These are phyloP conservation scores for Pseudocercospora vitis DNA, from an alignment of 2,329 filamentous ascomycete genomes.

Conservation along the genomic window DNA sequence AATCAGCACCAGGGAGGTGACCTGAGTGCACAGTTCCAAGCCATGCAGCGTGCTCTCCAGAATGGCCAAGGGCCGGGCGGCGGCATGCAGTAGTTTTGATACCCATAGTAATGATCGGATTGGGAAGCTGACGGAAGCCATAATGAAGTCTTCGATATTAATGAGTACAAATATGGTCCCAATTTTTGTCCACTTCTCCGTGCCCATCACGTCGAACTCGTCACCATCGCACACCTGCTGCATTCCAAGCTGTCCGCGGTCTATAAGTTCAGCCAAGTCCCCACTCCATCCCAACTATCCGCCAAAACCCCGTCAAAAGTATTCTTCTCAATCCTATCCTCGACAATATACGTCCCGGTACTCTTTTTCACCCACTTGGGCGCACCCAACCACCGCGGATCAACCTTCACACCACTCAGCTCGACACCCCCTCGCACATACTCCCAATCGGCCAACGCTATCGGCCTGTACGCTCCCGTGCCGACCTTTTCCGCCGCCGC, in stretches of 20 bases:
- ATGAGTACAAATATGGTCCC: no score
- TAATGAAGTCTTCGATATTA: no score
- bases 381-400: conserved; percentile 12
- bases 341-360: conserved; percentile 17
- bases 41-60: conserved; percentile 35
- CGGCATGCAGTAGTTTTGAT: conserved; percentile 16
- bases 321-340: conserved; percentile 12
- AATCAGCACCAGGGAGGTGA: conserved; percentile 25
- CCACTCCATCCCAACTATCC: conserved; percentile 10
- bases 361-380: conserved; percentile 19
- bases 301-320: conserved; percentile 13
- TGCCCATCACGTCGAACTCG: no score
- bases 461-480: conserved; percentile 11
- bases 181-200: no score
- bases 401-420: conserved; percentile 6
- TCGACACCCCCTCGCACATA: conserved; percentile 15
- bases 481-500: conserved; percentile 13
- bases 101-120: no score
- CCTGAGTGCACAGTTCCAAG: conserved; percentile 33
- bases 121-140: no score
- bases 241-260: no score
- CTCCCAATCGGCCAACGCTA: conserved; percentile 16
- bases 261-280: conserved; percentile 12
- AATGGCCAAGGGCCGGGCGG: conserved; percentile 14
- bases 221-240: no score